Base-by-base conservation (phyloP, 75 land plant genomes). In the Pinus taeda region DNA sequence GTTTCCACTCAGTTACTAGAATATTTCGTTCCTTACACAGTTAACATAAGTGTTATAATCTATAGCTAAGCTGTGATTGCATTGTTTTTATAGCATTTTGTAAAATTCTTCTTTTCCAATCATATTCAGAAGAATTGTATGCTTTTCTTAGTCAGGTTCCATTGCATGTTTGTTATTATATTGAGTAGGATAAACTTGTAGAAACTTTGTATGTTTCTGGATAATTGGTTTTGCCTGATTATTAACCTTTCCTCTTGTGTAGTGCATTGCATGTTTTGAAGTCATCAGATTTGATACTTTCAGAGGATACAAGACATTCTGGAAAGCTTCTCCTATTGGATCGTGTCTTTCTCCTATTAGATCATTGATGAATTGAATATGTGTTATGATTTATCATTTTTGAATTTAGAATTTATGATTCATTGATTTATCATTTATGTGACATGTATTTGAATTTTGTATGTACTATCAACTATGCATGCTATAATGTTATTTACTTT, bases 271-370 rank as follows among this genome's bases (percentile, higher is more conserved):
- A 93, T 45, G 90, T 97, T 37, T 81, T 97, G 57, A 86, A 84
- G 79, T 85, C 93, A 20, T 95, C 90, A 64, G 81, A 90, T 83
- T 76, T 97, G 66, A 91, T 95, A 74, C 95, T 97, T 56, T 90
- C 95, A n/a, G 99, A 97, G 80, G 99, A 97, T 75, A 97, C 98
- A 55, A 83, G 99, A 60, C 99, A 97, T 74, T 97, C 99, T 15
- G 88, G 92, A 74, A 95, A 89, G 83, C 86, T 97, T 57, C 89
- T 95, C 75, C 92, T 26, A 26, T 26, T 26, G 26, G 26, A 26
- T 26, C 26, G 0, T 26, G 26, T 26, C 26, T 26, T 26, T 26
- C 26, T 26, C 26, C 26, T 26, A 26, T 26, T 26, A 0, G 26
- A 0, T 26, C 26, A 26, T 26, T 26, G 26, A 26, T 26, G 26